These are phyloP conservation scores for Septoria petroselini DNA, from an alignment of 2,329 filamentous ascomycete species.

Conservation along the genomic window DNA sequence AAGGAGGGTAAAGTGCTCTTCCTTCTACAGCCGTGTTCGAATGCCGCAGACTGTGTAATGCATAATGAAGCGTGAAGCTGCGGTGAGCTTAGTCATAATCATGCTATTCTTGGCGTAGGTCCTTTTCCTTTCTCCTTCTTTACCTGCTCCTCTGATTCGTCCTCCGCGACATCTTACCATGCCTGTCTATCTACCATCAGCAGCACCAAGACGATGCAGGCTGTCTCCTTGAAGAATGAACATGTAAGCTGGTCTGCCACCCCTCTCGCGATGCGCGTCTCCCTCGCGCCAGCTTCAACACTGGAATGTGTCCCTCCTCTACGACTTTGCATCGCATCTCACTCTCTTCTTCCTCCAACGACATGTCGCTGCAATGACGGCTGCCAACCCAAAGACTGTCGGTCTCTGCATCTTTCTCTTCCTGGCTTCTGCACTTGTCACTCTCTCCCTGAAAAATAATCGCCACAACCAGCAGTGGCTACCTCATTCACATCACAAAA, in stretches of 20 bases:
- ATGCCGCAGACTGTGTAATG: no score
- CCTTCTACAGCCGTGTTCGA: no score
- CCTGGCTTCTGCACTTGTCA: conserved; percentile 37
- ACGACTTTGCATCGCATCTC: conserved; percentile 13
- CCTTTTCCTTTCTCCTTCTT: no score
- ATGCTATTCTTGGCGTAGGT: no score
- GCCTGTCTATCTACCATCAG: no score
- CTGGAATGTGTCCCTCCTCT: conserved; percentile 11
- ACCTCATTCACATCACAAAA: conserved; percentile 17
- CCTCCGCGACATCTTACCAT: no score
- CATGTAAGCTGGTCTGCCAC: not conserved
- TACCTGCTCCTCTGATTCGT: no score
- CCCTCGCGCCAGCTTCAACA: conserved; percentile 1
- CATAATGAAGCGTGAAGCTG: no score
- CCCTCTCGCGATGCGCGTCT: conserved; percentile 8
- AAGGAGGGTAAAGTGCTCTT: no score
- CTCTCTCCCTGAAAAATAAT: conserved; percentile 30
- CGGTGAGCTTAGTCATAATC: no score
- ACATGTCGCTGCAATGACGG: conserved; percentile 25
- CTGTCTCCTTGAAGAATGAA: no score
- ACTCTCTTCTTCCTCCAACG: conserved; percentile 4
- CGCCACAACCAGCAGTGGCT: conserved; percentile 26
- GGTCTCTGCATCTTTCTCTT: conserved; percentile 37
- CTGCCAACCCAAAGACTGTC: conserved; percentile 31
- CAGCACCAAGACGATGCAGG: no score